Percentiles rank a stretch among this genome's conserved stretches.
These are phyloP conservation scores for Hura crepitans DNA, from an alignment of 441 rosid species.

Conservation along the genomic window DNA sequence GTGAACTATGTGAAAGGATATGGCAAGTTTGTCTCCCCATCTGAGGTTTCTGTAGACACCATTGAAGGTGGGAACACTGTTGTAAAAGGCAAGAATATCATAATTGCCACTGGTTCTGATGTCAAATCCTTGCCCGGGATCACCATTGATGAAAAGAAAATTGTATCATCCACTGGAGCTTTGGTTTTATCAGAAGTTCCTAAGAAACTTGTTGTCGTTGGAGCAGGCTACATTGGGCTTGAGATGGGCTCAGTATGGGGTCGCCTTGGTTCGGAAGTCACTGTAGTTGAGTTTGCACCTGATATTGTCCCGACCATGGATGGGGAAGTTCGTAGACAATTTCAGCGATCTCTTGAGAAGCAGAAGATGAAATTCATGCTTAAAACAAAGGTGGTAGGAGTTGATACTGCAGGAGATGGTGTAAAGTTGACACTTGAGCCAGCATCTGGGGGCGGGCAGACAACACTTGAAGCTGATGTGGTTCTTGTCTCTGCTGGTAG, in stretches of 20 bases:
- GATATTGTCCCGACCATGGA: slow-evolving; percentile 97
- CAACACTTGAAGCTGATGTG: slow-evolving; percentile 83
- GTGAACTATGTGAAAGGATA: slow-evolving; percentile 91
- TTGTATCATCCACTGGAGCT: slow-evolving; percentile 99
- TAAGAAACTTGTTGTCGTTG: slow-evolving; percentile 87
- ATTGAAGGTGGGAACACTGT: slow-evolving; percentile 67
- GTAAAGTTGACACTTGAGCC: slow-evolving; percentile 85
- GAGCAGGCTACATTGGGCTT: slow-evolving; percentile 97
- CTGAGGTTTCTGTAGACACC: slow-evolving; percentile 83
- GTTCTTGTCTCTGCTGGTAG: slow-evolving; percentile 97
- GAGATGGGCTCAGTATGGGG: slow-evolving; percentile 99
- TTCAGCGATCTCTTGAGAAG: slow-evolving; percentile 87
- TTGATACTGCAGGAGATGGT: slow-evolving; percentile 66
- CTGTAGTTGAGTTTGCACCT: slow-evolving; percentile 95
- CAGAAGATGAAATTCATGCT: slow-evolving; percentile 98
- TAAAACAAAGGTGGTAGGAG: slow-evolving; percentile 89
- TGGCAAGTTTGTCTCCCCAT: slow-evolving; percentile 79
- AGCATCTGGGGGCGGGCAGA: slow-evolving; percentile 81
- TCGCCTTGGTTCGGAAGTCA: slow-evolving; percentile 88
- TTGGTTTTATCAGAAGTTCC: slow-evolving; percentile 68
- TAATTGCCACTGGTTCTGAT: slow-evolving; percentile 92
- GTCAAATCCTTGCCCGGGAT: slow-evolving; percentile 92
- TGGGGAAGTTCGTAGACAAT: slow-evolving; percentile 91
- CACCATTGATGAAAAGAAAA: slow-evolving; percentile 85
- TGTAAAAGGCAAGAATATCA: slow-evolving; percentile 85